Evolutionary conservation across 176 grass and related monocot species (phyloP).

Genomic region (Dendrocalamus sinicus): DNA sequence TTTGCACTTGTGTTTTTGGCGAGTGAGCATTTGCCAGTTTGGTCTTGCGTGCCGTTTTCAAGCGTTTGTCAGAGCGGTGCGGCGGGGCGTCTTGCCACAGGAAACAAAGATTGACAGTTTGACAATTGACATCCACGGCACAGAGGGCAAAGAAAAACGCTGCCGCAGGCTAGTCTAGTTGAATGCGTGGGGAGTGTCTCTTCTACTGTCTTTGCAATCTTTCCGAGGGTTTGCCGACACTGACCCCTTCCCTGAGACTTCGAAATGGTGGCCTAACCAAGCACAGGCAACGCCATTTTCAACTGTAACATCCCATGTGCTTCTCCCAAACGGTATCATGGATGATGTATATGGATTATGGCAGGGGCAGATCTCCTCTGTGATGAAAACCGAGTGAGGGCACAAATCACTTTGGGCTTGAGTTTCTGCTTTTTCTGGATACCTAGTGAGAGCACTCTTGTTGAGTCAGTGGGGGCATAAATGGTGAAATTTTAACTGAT

Average conservation of each 20-base stretch:
- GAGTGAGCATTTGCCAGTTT: background rate
- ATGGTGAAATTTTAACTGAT: no score
- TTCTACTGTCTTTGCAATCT: background rate
- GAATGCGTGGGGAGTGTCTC: background rate
- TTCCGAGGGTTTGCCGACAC: background rate
- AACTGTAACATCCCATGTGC: background rate
- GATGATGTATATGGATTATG: background rate
- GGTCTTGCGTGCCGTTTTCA: background rate
- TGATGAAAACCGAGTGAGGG: no score
- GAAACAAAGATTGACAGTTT: background rate
- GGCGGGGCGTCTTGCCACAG: background rate
- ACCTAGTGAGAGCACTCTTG: no score
- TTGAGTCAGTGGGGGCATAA: no score
- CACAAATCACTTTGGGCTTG: no score
- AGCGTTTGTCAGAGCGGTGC: background rate
- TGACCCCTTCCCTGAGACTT: background rate
- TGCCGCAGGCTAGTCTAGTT: background rate
- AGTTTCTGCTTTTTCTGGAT: no score
- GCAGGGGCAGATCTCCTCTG: no score
- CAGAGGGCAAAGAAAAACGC: background rate
- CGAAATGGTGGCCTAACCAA: background rate
- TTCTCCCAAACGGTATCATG: background rate
- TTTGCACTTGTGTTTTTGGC: background rate
- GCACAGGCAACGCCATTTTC: slow-evolving; percentile 8
- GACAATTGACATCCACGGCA: slow-evolving; percentile 20